Percentiles rank a stretch among this genome's conserved stretches.
Conservation (phyloP, 106 monocot genomes). For the Chionographis japonica region DNA sequence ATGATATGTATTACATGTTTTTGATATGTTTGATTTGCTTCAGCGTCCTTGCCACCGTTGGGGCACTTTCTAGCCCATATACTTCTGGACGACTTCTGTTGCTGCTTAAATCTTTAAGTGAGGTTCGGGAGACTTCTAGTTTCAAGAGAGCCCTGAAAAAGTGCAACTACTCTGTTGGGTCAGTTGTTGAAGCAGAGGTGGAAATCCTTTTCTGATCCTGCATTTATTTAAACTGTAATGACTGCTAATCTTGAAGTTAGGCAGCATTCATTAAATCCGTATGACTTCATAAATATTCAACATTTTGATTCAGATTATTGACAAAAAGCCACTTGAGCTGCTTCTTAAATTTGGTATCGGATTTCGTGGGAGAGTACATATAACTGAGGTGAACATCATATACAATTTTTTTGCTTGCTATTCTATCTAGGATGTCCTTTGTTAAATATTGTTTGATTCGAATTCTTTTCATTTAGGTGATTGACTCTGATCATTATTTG, state of each 20-base stretch:
- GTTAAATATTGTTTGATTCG: not conserved
- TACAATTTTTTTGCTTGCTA: not conserved
- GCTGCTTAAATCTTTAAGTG: constrained; percentile 43
- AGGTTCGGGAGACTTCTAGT: constrained; percentile 25
- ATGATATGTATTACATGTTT: not conserved
- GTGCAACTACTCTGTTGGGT: constrained; percentile 48
- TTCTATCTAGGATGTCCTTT: not conserved
- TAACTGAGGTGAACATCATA: constrained; percentile 61
- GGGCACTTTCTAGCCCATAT: constrained; percentile 48
- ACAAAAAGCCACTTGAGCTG: constrained; percentile 65
- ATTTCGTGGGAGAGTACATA: constrained; percentile 69
- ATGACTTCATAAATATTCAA: not conserved
- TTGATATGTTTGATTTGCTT: not conserved
- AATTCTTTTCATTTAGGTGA: constrained; percentile 32
- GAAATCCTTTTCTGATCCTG: not conserved
- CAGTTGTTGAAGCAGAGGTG: constrained; percentile 88
- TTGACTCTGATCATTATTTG: constrained; percentile 29
- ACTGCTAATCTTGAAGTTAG: not conserved
- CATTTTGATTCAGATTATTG: constrained; percentile 44
- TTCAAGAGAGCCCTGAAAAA: constrained; percentile 60
- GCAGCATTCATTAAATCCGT: not conserved
- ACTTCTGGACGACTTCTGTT: constrained; percentile 62
- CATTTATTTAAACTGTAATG: not conserved
- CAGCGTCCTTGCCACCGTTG: constrained; percentile 64
- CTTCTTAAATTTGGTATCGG: constrained; percentile 65